Base-by-base conservation (phyloP, 768 basidiomycete genomes). In the Russula lepida region DNA sequence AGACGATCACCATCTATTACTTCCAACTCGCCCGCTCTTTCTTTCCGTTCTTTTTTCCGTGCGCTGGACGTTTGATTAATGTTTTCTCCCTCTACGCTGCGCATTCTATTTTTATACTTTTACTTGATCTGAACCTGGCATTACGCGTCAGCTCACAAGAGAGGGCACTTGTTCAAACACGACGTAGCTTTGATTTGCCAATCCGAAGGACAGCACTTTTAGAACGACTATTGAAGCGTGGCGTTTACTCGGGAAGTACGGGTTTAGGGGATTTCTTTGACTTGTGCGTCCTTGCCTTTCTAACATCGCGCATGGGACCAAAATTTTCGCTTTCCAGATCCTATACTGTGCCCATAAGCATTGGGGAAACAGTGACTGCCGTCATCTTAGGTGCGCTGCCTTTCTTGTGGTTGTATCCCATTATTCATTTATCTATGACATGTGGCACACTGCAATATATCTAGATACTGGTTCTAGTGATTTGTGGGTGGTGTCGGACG, bases 391-490 rank as follows among this genome's bases (percentile, higher is more conserved):
- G 64, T 65, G 41, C 46, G 63, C 55, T 21, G n/a, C 33, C 23
- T 39, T 25, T 48, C 13, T 21, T 5, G 1, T 23, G 9, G 3
- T 47, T 2, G 56, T 11, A 35, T 23, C 9, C 8, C 19, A 41
- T 41, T 23, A 47, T 37, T n/a, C 15, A 27, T 27, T 53, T 28
- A 47, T 15, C 25, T 32, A 41, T 15, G 6, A 17, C 48, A 30
- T 44, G 6, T 41, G 4, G 41, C 43, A 5, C 17, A 19, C 11
- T 15, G 23, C 19, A 8, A 39, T 56, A 23, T 21, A 21, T 49
- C 3, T 41, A 65, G 64, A 65, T 54, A 65, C 64, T 3, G 64
- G 64, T 15, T 65, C 64, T 17, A 65, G 64, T 23, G 64, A 65
- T 21, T 53, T 65, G 33, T 65, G 64, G 64, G 44, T 65, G 27